A percentile compares a stretch with the other conserved stretches of the same genome.
phyloP scores from a whole-genome alignment of 768 basidiomycete species.

The Cystoderma amianthinum region DNA sequence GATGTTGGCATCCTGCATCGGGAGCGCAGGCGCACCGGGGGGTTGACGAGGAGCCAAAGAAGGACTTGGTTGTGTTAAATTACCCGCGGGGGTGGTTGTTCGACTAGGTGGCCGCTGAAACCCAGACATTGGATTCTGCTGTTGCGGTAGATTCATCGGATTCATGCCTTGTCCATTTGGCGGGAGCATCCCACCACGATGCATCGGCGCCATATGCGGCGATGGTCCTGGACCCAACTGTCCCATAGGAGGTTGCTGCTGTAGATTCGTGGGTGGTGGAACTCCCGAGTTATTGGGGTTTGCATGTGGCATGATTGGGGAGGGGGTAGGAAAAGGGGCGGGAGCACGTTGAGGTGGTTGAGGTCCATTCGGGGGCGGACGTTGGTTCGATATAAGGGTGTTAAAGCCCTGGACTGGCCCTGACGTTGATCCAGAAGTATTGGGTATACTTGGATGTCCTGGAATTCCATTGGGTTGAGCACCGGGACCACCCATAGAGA shows the following conservation, averaged over 20 bases:
- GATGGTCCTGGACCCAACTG: conserved; percentile 40
- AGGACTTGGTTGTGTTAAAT: conserved; percentile 51
- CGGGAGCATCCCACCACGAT: conserved; percentile 37
- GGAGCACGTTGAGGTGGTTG: background rate
- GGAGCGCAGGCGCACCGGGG: conserved; percentile 16
- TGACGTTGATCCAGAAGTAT: conserved; percentile 17
- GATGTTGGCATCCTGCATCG: conserved; percentile 12
- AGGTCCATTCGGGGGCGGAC: conserved; percentile 1
- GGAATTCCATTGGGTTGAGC: conserved; percentile 37
- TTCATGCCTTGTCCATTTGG: conserved; percentile 32
- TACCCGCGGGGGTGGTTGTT: conserved; percentile 41
- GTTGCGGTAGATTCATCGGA: conserved; percentile 29
- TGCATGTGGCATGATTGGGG: conserved; percentile 5
- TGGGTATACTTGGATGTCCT: conserved; percentile 13
- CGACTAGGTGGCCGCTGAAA: conserved; percentile 47
- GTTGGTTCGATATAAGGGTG: conserved; percentile 6
- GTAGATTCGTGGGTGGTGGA: conserved; percentile 7
- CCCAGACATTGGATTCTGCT: conserved; percentile 26
- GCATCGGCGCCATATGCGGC: conserved; percentile 41
- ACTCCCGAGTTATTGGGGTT: conserved; percentile 12
- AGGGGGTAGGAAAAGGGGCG: background rate
- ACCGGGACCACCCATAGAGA: conserved; percentile 6
- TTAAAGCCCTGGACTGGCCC: conserved; percentile 21
- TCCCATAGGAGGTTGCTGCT: conserved; percentile 32
- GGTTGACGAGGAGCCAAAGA: conserved; percentile 43